Conservation (phyloP, 352 stramenopile genomes). For the Globisporangium acanthophoron region DNA sequence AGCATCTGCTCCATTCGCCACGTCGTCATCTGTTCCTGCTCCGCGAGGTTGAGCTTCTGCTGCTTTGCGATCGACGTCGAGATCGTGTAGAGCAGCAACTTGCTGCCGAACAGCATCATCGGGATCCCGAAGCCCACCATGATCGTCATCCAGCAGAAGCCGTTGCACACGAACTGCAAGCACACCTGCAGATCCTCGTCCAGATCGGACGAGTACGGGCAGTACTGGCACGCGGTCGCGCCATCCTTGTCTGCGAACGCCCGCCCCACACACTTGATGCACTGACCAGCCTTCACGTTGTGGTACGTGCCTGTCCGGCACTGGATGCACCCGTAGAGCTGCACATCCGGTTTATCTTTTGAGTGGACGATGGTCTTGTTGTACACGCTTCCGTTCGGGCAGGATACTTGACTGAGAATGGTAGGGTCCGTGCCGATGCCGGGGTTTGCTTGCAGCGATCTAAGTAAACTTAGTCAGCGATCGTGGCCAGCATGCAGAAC, state of each 20-base stretch:
- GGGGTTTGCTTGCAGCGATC: constrained; percentile 44
- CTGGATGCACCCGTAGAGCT: constrained; percentile 56
- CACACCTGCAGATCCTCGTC: constrained; percentile 27
- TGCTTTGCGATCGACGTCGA: constrained; percentile 33
- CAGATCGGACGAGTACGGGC: constrained; percentile 57
- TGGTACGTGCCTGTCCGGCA: constrained; percentile 54
- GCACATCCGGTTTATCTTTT: constrained; percentile 11
- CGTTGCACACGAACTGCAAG: constrained; percentile 44
- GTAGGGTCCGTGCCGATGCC: constrained; percentile 34
- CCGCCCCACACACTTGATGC: constrained; percentile 29
- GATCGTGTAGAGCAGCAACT: constrained; percentile 39
- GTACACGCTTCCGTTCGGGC: constrained; percentile 53
- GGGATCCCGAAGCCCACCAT: constrained; percentile 42
- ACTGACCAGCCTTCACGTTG: constrained; percentile 37
- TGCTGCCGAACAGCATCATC: constrained; percentile 43
- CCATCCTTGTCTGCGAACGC: constrained; percentile 52
- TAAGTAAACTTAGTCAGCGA: constrained; percentile 7
- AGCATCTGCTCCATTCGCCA: constrained; percentile 66
- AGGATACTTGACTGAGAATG: constrained; percentile 30
- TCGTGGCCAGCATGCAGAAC: neutral
- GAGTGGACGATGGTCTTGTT: constrained; percentile 15
- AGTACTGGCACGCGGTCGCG: constrained; percentile 46
- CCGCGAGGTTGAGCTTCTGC: constrained; percentile 37
- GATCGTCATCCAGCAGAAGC: constrained; percentile 61
- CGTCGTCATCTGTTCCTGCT: constrained; percentile 62